These are phyloP conservation scores for Lyophyllum semitale DNA, from an alignment of 768 basidiomycete species.

Conservation along the genomic window DNA sequence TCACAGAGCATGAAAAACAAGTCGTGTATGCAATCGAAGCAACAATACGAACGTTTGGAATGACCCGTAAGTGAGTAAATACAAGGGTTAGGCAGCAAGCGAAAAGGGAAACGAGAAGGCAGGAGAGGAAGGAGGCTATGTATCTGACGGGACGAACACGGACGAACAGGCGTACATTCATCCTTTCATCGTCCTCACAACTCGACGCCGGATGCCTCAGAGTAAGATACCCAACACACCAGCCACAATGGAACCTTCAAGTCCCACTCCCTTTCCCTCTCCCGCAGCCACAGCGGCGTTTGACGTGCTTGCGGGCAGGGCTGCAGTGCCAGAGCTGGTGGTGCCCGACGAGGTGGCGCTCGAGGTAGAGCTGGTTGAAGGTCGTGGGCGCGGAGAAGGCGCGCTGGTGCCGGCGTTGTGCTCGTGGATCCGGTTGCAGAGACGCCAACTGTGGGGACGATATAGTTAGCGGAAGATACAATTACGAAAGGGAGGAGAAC, in stretches of 20 bases:
- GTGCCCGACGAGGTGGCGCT: neutral
- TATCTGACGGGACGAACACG: too few species aligned
- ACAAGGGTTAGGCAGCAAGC: too few species aligned
- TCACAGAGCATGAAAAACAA: too few species aligned
- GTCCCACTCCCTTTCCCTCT: neutral
- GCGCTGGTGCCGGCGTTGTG: neutral
- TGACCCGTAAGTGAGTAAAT: too few species aligned
- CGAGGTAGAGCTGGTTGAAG: neutral
- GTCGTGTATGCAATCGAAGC: too few species aligned
- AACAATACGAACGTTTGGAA: too few species aligned
- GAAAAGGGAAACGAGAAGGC: too few species aligned
- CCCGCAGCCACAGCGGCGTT: slow-evolving; percentile 6
- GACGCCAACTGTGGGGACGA: neutral
- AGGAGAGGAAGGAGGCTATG: too few species aligned
- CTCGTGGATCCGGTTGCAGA: neutral
- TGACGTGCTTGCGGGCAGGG: neutral
- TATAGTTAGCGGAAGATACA: neutral
- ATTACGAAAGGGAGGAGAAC: neutral
- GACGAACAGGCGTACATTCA: too few species aligned
- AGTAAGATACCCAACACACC: slow-evolving; percentile 10
- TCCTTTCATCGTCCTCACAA: too few species aligned
- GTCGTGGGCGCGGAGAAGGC: neutral
- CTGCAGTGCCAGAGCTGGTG: neutral
- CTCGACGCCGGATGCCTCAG: too few species aligned
- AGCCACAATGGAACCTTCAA: neutral